These are phyloP conservation scores for Agroathelia rolfsii DNA, from an alignment of 1,284 basidiomycete species.

Conservation along the genomic window DNA sequence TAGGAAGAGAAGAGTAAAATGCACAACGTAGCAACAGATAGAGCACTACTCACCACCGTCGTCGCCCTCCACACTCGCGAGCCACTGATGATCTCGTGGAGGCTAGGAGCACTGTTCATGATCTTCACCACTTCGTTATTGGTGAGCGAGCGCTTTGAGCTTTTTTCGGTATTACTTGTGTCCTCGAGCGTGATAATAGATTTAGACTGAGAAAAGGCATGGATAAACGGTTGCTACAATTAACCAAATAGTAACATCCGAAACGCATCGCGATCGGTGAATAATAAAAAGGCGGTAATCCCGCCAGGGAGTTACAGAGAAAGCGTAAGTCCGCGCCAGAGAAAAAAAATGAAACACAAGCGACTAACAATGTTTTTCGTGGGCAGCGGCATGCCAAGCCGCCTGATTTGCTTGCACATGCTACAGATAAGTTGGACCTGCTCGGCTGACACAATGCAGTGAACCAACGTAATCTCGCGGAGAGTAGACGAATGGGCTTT, in stretches of 20 bases:
- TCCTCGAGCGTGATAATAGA: conserved; percentile 40
- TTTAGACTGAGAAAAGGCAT: conserved; percentile 27
- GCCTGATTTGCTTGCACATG: conserved; percentile 35
- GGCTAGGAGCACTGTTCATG: conserved; percentile 29
- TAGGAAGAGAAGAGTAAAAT: too few relatives aligned
- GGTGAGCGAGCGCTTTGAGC: conserved; percentile 29
- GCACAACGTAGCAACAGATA: too few relatives aligned
- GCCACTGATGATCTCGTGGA: conserved; percentile 41
- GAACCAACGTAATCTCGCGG: conserved; percentile 34
- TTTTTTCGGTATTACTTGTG: conserved; percentile 35
- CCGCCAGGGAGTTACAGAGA: too few relatives aligned
- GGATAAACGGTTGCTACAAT: conserved; percentile 17
- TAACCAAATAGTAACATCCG: conserved; percentile 2
- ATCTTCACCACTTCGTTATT: conserved; percentile 32
- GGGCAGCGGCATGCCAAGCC: conserved; percentile 39
- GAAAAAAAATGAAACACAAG: conserved; percentile 4
- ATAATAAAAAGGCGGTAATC: conserved; percentile 1
- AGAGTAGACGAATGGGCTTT: conserved; percentile 34
- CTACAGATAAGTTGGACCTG: conserved; percentile 32
- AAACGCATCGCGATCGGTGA: not conserved
- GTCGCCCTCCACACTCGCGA: conserved; percentile 51
- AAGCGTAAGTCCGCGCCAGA: conserved; percentile 22
- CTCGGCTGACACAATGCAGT: conserved; percentile 31
- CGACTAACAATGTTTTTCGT: conserved; percentile 38
- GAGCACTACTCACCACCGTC: too few relatives aligned